Percentiles rank a stretch among this genome's conserved stretches.
Evolutionary conservation across 2,329 filamentous ascomycete genomes (phyloP).

Genomic region (Colletotrichum coccodes): DNA sequence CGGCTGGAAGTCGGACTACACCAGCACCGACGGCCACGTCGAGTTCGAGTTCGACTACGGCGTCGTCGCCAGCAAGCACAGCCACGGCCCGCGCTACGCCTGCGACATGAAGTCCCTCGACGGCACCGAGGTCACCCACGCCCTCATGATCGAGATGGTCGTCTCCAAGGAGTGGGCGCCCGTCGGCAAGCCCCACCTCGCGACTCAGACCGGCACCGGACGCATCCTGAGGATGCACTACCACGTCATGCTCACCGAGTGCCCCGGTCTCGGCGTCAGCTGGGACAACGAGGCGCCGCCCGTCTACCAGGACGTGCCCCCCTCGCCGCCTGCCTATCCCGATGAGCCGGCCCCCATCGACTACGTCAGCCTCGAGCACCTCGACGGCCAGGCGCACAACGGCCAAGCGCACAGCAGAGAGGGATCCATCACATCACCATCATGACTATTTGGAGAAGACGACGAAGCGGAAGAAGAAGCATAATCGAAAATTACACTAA

Average conservation of each 20-base stretch:
- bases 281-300: constrained; percentile 98
- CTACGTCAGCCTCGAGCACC: constrained; percentile 52
- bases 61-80: constrained; percentile 46
- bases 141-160: constrained; percentile 90
- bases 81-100: constrained; percentile 68
- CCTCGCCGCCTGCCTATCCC: constrained; percentile 80
- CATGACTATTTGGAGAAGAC: background rate
- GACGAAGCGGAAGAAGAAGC: background rate
- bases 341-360: constrained; percentile 46
- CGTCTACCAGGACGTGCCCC: constrained; percentile 92
- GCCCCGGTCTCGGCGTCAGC: constrained; percentile 86
- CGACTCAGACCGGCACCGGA: constrained; percentile 89
- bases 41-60: constrained; percentile 86
- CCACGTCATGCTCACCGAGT: constrained; percentile 82
- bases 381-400: constrained; percentile 38
- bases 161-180: constrained; percentile 90
- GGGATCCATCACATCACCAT: constrained; percentile 12
- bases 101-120: constrained; percentile 82
- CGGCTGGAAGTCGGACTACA: constrained; percentile 86
- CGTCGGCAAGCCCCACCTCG: constrained; percentile 72
- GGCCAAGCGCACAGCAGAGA: constrained; percentile 22
- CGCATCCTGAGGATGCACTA: constrained; percentile 95
- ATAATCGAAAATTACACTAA: background rate
- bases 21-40: constrained; percentile 66
- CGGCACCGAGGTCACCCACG: constrained; percentile 84